Base-by-base conservation (phyloP, 768 basidiomycete species). In the Russula vinacea region DNA sequence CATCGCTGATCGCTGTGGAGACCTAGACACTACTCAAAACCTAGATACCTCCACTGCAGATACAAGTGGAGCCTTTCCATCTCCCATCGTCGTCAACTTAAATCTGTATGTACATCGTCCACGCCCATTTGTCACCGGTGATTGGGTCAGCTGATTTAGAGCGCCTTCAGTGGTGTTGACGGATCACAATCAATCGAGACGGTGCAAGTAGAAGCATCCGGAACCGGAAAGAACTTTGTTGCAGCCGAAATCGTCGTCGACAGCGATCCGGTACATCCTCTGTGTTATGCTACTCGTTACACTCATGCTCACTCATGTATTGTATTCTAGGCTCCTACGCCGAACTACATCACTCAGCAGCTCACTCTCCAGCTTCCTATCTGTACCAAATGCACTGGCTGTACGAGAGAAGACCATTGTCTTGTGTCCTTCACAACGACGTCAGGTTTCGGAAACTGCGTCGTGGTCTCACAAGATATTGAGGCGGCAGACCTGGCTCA, bases 361-460 rank as follows among this genome's bases (percentile, higher is more conserved):
- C 69, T 85, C 56, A 72, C 73, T 0, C 81, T 79, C 50, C 65
- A 75, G 60, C 75, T 86, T 32, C 83, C 84, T 4, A 72, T 79
- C 24, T 78, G 78, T 24, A 82, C 80, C 5, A 78, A 71, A 58
- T 85, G 84, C 71, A 76, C 79, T 13, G 84, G 84, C 60, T 84
- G 84, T 42, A 39, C 71, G 0, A 62, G 72, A 6, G 72, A 74
- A 2, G 75, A 82, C 70, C 74, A 76, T 29, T 86, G 84, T 71
- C 74, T 86, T 60, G 80, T 78, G 74, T 78, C 80, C 37, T 80
- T 84, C 69, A 77, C 73, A 44, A 80, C 81, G 24, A 71, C 78
- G 24, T 78, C 76, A 26, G 79, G 80, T 35, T 84, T 83, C 71
- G 83, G 83, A 58, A 84, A 82, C 71, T 85, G 83, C 62, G 77